These are phyloP conservation scores for Neodidymelliopsis sp. DNA, from an alignment of 2,329 filamentous ascomycete species.

Conservation along the genomic window DNA sequence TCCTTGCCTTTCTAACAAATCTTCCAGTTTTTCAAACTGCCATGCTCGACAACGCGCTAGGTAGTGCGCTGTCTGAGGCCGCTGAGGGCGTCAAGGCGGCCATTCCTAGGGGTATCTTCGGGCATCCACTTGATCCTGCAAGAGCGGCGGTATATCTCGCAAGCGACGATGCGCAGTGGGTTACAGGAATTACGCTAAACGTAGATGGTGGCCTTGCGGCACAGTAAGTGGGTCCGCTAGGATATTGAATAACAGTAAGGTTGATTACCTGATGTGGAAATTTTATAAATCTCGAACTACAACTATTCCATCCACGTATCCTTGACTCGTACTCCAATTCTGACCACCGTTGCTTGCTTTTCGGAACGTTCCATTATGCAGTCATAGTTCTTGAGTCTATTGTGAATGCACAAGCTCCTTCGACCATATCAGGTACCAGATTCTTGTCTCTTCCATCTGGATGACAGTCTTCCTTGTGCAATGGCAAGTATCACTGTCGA, in stretches of 20 bases:
- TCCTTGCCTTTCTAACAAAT: constrained; percentile 1
- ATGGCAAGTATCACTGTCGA: constrained; percentile 27
- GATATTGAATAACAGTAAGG: neutral
- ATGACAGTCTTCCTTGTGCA: constrained; percentile 25
- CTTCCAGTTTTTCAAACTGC: constrained; percentile 40
- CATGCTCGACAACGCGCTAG: constrained; percentile 37
- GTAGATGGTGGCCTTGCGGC: constrained; percentile 52
- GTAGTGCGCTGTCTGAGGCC: constrained; percentile 18
- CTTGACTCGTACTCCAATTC: too few species aligned
- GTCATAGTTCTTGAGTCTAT: too few species aligned
- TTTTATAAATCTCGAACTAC: too few species aligned
- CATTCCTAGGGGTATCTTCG: constrained; percentile 33
- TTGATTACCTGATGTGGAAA: neutral
- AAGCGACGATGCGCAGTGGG: constrained; percentile 54
- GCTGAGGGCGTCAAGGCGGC: constrained; percentile 19
- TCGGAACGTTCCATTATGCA: too few species aligned
- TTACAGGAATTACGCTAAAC: constrained; percentile 51
- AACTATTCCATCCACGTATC: too few species aligned
- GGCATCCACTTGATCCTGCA: constrained; percentile 30
- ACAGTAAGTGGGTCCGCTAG: constrained; percentile 5
- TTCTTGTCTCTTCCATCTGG: constrained; percentile 21
- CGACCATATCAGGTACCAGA: constrained; percentile 27
- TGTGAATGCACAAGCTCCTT: too few species aligned
- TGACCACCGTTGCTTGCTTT: too few species aligned
- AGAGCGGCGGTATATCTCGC: constrained; percentile 53